Evolutionary conservation across 306 rosid genomes (phyloP).

Genomic region (Cicer yamashitae): DNA sequence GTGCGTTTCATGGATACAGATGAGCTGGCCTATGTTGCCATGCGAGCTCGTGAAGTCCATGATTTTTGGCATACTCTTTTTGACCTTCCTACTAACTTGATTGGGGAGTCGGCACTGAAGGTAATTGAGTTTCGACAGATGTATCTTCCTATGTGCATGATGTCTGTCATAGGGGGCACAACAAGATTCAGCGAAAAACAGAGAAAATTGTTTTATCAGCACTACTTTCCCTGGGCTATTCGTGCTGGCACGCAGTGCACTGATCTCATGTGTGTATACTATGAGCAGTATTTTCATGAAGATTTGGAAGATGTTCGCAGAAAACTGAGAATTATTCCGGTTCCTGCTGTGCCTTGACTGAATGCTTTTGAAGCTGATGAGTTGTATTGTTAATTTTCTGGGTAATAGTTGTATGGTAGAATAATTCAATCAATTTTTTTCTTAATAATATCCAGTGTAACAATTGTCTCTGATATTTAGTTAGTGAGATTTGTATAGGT

Average conservation of each 20-base stretch:
- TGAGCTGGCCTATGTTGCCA: constrained; percentile 80
- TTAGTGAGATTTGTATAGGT: constrained; percentile 16
- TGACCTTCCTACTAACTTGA: constrained; percentile 84
- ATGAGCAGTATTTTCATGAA: constrained; percentile 83
- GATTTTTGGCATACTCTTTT: constrained; percentile 96
- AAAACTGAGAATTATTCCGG: constrained; percentile 79
- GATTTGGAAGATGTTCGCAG: constrained; percentile 80
- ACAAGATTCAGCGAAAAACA: constrained; percentile 77
- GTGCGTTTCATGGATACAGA: constrained; percentile 91
- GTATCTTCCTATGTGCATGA: constrained; percentile 83
- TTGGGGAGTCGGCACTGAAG: constrained; percentile 89
- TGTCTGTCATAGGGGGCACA: constrained; percentile 78
- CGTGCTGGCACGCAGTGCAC: constrained; percentile 79
- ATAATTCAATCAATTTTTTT: neutral
- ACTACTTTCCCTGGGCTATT: constrained; percentile 89
- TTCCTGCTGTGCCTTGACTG: constrained; percentile 56
- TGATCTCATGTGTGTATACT: constrained; percentile 90
- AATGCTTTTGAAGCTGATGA: constrained; percentile 32
- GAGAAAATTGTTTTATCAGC: constrained; percentile 79
- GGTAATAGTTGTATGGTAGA: neutral
- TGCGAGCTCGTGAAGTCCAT: constrained; percentile 93
- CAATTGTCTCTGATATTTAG: neutral
- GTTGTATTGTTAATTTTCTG: neutral
- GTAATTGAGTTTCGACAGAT: constrained; percentile 89
- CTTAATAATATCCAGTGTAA: neutral